A percentile compares a stretch with the other conserved stretches of the same genome.
Conservation (phyloP, 164 flowering plant genomes). For the Dillenia suffruticosa region DNA sequence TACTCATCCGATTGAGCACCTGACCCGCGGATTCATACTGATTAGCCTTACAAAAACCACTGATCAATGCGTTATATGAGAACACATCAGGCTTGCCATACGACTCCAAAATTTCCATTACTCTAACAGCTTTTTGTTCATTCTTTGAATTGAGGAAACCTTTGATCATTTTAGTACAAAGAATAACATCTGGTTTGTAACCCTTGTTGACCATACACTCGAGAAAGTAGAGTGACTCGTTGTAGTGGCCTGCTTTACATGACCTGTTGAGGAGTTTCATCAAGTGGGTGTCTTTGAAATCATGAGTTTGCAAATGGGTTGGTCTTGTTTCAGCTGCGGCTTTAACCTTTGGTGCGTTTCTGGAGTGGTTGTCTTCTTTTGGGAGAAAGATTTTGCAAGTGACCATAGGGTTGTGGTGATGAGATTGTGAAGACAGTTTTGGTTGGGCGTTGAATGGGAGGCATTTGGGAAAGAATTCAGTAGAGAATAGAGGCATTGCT, state of each 20-base stretch:
- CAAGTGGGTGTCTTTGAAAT: conserved; percentile 51
- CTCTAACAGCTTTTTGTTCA: conserved; percentile 48
- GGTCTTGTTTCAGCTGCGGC: conserved; percentile 31
- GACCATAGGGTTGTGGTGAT: conserved; percentile 9
- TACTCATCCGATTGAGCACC: conserved; percentile 48
- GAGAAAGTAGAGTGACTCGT: conserved; percentile 60
- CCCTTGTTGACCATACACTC: conserved; percentile 59
- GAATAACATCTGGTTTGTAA: conserved; percentile 61
- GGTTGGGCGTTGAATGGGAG: conserved; percentile 14
- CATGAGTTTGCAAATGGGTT: conserved; percentile 29
- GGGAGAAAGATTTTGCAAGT: conserved; percentile 21
- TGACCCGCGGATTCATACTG: conserved; percentile 40
- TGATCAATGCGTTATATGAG: conserved; percentile 67
- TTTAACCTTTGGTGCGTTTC: conserved; percentile 16
- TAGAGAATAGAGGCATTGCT: conserved; percentile 22
- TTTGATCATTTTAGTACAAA: conserved; percentile 76
- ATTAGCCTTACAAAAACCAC: conserved; percentile 68
- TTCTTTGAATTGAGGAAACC: conserved; percentile 51
- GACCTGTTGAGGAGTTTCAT: conserved; percentile 56
- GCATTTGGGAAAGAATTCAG: conserved; percentile 29
- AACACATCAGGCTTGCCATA: conserved; percentile 64
- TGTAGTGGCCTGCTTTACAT: conserved; percentile 56
- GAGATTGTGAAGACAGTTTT: conserved; percentile 25
- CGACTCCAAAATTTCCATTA: conserved; percentile 62
- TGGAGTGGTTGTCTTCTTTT: conserved; percentile 11